Evolutionary conservation across 768 basidiomycete species (phyloP), one percentile per base, ranked within the genome.

Genomic region (Russula sp.): DNA sequence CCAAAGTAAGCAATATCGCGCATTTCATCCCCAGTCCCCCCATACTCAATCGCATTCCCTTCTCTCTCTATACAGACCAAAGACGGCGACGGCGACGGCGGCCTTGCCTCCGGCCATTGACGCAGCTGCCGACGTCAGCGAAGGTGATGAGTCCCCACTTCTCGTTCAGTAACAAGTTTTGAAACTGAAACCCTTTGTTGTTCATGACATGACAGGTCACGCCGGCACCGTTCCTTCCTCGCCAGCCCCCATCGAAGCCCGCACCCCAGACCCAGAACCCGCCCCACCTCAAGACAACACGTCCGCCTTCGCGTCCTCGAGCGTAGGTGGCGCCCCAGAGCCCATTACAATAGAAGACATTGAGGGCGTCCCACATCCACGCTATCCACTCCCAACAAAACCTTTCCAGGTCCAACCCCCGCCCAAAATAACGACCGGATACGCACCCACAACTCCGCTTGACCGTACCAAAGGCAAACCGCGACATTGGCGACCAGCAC

Each of bases 361-460:
- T 49, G 84, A 88, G 57, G 82, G 76, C 58, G 77, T 81, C 22
- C 82, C 89, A 1, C 79, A 88, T 2, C 90, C 90, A 3, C 75
- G 86, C 32, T 92, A 91, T 67, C 88, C 90, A 1, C 81, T 92
- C 26, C 90, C 90, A 14, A 81, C 85, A n/a, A 90, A 88, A 73
- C 89, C 90, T 0, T 91, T 91, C 76, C 85, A 88, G 0, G 90
- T 92, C 14, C 89, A 90, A 69, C 86, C 84, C 34, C 85, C 89
- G 2, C 83, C 83, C 0, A 92, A 91, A 76, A 86, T 92, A n/a
- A 77, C 79, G 20, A 81, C 87, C 7, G 88, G 89, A 13, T 86
- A 88, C 67, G 88, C 90, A 14, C 84, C 88, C 0, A 72, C 81
- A 32, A 73, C 88, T 44, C 80, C 87, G 49, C 78, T 92, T 28